Evolutionary conservation across 2,329 filamentous ascomycete genomes (phyloP).

Genomic region (Aspergillus neoniger): DNA sequence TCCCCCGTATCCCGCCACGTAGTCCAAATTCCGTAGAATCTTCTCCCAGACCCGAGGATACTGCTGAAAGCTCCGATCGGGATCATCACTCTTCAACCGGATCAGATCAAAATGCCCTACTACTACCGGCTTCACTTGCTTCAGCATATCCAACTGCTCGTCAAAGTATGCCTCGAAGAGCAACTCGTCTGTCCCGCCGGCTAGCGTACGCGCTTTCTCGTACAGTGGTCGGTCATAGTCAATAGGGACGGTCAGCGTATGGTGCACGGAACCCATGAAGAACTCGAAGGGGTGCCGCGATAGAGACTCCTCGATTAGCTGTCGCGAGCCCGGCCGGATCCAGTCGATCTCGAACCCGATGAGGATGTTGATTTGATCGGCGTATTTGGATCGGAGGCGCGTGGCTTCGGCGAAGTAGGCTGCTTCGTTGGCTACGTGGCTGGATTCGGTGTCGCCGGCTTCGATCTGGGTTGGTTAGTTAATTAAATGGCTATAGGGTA

Average conservation of each 20-base stretch:
- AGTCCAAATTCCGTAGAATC: constrained; percentile 72
- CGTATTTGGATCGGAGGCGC: constrained; percentile 71
- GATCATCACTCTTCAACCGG: constrained; percentile 72
- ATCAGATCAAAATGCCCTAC: constrained; percentile 96
- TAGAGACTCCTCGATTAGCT: constrained; percentile 61
- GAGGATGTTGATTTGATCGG: constrained; percentile 70
- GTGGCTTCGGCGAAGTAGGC: constrained; percentile 75
- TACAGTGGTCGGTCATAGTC: constrained; percentile 78
- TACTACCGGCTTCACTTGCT: constrained; percentile 68
- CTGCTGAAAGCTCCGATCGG: constrained; percentile 60
- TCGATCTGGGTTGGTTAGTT: constrained; percentile 29
- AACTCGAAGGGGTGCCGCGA: constrained; percentile 72
- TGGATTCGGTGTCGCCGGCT: constrained; percentile 34
- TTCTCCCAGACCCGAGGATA: constrained; percentile 71
- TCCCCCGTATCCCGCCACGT: constrained; percentile 72
- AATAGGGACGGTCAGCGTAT: constrained; percentile 82
- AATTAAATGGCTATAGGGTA: background rate
- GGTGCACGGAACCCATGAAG: constrained; percentile 91
- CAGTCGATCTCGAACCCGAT: constrained; percentile 94
- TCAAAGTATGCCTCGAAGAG: constrained; percentile 87
- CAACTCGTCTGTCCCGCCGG: constrained; percentile 67
- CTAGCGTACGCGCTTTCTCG: constrained; percentile 57
- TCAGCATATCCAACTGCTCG: constrained; percentile 78
- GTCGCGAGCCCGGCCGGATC: constrained; percentile 70
- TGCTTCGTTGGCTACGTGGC: constrained; percentile 50